phyloP scores from a whole-genome alignment of 2,329 filamentous ascomycete genomes.

The Septoria linicola region DNA sequence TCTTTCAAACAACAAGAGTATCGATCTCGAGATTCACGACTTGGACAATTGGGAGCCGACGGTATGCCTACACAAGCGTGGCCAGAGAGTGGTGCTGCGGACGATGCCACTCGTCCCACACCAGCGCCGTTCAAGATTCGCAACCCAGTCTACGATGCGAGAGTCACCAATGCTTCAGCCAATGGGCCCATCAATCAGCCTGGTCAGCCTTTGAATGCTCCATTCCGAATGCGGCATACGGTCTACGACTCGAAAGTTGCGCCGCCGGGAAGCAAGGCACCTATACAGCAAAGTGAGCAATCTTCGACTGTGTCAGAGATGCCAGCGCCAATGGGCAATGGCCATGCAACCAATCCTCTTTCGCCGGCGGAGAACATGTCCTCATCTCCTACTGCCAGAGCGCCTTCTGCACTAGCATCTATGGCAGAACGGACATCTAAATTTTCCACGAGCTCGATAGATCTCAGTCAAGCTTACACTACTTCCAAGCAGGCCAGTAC shows the following conservation, averaged over 20 bases:
- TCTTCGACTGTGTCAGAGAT: constrained; percentile 2
- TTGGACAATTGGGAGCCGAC: constrained; percentile 33
- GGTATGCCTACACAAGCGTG: constrained; percentile 34
- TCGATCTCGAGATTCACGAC: constrained; percentile 27
- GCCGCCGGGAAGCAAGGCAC: constrained; percentile 19
- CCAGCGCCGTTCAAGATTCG: constrained; percentile 31
- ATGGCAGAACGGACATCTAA: constrained; percentile 4
- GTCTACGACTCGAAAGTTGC: constrained; percentile 29
- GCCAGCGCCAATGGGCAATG: constrained; percentile 2
- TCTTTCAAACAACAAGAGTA: constrained; percentile 20
- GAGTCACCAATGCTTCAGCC: constrained; percentile 14
- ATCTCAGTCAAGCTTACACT: constrained; percentile 10
- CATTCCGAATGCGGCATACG: constrained; percentile 33
- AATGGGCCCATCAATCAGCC: constrained; percentile 8
- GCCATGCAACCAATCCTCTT: background rate
- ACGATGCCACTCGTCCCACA: constrained; percentile 8
- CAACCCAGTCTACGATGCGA: constrained; percentile 32
- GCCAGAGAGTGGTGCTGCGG: constrained; percentile 16
- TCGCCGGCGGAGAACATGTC: no score
- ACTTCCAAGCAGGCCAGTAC: constrained; percentile 5
- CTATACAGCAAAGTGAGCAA: constrained; percentile 17
- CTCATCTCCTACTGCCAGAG: background rate
- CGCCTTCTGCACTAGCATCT: background rate
- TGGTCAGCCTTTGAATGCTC: constrained; percentile 19
- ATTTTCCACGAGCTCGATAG: constrained; percentile 1